Percentiles rank a stretch among this genome's conserved stretches.
Conservation (phyloP, 2,329 filamentous ascomycete species). For the Pestalotiopsis sp. region DNA sequence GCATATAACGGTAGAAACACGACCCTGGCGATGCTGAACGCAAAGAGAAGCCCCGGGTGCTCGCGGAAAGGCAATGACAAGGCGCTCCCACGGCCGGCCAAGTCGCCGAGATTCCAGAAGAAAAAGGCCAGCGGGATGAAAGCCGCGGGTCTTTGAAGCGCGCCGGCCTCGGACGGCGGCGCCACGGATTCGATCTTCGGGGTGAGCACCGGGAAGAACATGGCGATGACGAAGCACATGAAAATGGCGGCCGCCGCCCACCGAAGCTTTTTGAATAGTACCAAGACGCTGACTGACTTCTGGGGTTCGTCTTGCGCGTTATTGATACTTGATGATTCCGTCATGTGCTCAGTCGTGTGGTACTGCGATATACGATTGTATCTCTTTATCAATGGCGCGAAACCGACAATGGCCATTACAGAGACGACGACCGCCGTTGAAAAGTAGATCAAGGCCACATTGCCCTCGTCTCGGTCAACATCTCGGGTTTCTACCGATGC, state of each 20-base stretch:
- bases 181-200: slow-evolving; percentile 59
- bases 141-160: slow-evolving; percentile 69
- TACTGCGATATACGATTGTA: slow-evolving; percentile 58
- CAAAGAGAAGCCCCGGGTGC: slow-evolving; percentile 69
- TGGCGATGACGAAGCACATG: slow-evolving; percentile 80
- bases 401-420: slow-evolving; percentile 68
- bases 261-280: slow-evolving; percentile 75
- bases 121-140: slow-evolving; percentile 93
- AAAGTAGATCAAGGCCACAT: slow-evolving; percentile 88
- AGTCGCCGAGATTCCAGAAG: slow-evolving; percentile 90
- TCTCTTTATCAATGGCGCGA: slow-evolving; percentile 71
- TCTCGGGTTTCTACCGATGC: slow-evolving; percentile 34
- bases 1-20: slow-evolving; percentile 83
- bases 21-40: slow-evolving; percentile 66
- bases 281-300: slow-evolving; percentile 56
- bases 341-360: slow-evolving; percentile 50
- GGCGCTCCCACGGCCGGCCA: slow-evolving; percentile 74
- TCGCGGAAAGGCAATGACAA: slow-evolving; percentile 54
- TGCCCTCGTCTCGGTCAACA: slow-evolving; percentile 41
- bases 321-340: too few relatives aligned
- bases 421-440: slow-evolving; percentile 83
- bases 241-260: slow-evolving; percentile 80
- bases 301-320: too few relatives aligned
- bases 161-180: slow-evolving; percentile 43
- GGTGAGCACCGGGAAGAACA: slow-evolving; percentile 96